Evolutionary conservation across 2,329 filamentous ascomycete genomes (phyloP), one percentile per base, ranked within the genome.

Genomic region (Alternaria solani): DNA sequence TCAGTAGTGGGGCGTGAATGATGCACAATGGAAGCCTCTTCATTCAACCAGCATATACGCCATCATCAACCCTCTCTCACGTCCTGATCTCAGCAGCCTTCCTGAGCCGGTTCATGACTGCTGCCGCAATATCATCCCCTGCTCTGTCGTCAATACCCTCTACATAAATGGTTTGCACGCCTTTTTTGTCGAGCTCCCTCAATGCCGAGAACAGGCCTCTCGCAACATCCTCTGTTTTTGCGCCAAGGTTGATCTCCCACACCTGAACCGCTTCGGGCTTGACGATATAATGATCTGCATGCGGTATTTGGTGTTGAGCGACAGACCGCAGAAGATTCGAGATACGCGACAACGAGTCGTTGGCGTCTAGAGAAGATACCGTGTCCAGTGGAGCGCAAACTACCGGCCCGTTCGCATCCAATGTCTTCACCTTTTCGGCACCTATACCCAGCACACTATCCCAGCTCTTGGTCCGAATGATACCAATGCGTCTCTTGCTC

Each of bases 171-270:
- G 91, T 84, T 74, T 95, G 89, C 4, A 93, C 93, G 30, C 88
- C 87, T 63, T 88, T 84, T 70, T 89, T 87, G 77, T 99, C 95
- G 64, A 99, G 85, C 68, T 94, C 91, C 54, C 95, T 85, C 55
- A 99, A 82, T 2, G 93, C 92, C 12, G 92, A 92, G 76, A 99
- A 99, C 14, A 99, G 82, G 0, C 92, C 91, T 69, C 94, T 88
- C 1, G 95, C 94, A 69, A 99, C 93, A 32, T 87, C 86, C 66
- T 87, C 86, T 0, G 88, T 89, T 44, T 91, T 86, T 16, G 80
- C 80, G 1, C 94, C 94, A 14, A 99, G 83, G 60, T 88, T 81
- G 46, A 96, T 87, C 70, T 96, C 91, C 70, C 92, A 85, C 4
- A 87, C 69, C 20, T 79, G 55, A 51, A 60, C 25, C 42, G 39